These are phyloP conservation scores for Boletus sp. DNA, from an alignment of 768 basidiomycete species.

Conservation along the genomic window DNA sequence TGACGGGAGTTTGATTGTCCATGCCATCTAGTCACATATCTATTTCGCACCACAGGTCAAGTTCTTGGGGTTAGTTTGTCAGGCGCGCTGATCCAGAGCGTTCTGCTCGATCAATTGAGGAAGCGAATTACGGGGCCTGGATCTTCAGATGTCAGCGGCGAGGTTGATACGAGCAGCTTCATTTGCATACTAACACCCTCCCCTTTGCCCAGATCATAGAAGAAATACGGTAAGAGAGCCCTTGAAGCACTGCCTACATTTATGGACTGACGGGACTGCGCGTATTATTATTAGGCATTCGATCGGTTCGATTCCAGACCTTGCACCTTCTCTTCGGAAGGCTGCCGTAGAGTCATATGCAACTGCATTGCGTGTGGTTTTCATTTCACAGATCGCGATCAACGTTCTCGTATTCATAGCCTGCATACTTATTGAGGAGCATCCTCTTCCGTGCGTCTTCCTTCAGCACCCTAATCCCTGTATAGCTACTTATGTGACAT, in stretches of 20 bases:
- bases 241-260: slow-evolving; percentile 14
- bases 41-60: slow-evolving; percentile 93
- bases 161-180: slow-evolving; percentile 25
- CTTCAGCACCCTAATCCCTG: slow-evolving; percentile 6
- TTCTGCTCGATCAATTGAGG: slow-evolving; percentile 69
- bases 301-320: slow-evolving; percentile 64
- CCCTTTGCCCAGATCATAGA: slow-evolving; percentile 61
- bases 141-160: slow-evolving; percentile 61
- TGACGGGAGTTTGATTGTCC: slow-evolving; percentile 6
- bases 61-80: slow-evolving; percentile 91
- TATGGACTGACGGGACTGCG: slow-evolving; percentile 13
- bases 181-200: slow-evolving; percentile 17
- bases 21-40: slow-evolving; percentile 72
- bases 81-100: slow-evolving; percentile 79
- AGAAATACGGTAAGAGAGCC: slow-evolving; percentile 52
- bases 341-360: slow-evolving; percentile 78
- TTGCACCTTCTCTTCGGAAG: slow-evolving; percentile 52
- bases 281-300: slow-evolving; percentile 55
- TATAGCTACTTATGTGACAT: slow-evolving; percentile 16
- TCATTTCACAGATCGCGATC: slow-evolving; percentile 72
- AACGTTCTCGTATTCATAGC: slow-evolving; percentile 66
- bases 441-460: slow-evolving; percentile 47
- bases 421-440: slow-evolving; percentile 76
- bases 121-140: slow-evolving; percentile 74
- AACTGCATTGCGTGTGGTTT: slow-evolving; percentile 76